Evolutionary conservation across 805 yeast genomes (phyloP), one percentile per base, ranked within the genome.

Genomic region (Wickerhamia fluorescens): DNA sequence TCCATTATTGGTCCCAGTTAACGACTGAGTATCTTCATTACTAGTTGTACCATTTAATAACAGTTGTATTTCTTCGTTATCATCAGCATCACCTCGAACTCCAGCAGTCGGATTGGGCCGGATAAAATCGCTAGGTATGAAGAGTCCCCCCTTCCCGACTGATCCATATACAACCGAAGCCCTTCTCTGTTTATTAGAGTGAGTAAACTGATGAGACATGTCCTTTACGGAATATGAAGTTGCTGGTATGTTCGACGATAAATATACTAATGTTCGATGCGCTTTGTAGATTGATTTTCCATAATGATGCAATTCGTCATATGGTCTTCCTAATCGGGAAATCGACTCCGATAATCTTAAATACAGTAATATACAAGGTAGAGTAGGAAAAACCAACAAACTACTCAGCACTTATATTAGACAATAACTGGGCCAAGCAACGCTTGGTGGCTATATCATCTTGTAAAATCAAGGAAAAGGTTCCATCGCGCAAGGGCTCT

Each of bases 361-460:
- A n/a, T n/a, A n/a, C n/a, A n/a, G n/a, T 18, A 9, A n/a, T 20
- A 18, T 14, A 15, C 20, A 27, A 28, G 14, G 14, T 15, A 14
- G 13, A 8, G 15, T 14, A 28, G 17, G 12, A 15, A 10, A 23
- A 23, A 17, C 20, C 16, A 16, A 12, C 10, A 16, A 25, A 6
- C 20, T 25, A 10, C 20, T 18, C 20, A 10, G 20, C 65, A 32
- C 52, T 56, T 18, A 84, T 65, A 41, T 79, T 80, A 30, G 79
- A 66, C 38, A 89, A 65, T 26, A 92, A 66, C 55, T 88, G 95
- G 3, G 87, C 78, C 36, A 92, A 63, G 49, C 96, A 85, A 42
- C 87, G 72, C 47, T 83, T 86, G 6, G 96, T 86, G 9, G 88
- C 86, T 3, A 75, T 72, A 47, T 89, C 98, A 44, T 89, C 97